phyloP scores from a whole-genome alignment of 495 filamentous ascomycete species.

The Cudoniella acicularis region DNA sequence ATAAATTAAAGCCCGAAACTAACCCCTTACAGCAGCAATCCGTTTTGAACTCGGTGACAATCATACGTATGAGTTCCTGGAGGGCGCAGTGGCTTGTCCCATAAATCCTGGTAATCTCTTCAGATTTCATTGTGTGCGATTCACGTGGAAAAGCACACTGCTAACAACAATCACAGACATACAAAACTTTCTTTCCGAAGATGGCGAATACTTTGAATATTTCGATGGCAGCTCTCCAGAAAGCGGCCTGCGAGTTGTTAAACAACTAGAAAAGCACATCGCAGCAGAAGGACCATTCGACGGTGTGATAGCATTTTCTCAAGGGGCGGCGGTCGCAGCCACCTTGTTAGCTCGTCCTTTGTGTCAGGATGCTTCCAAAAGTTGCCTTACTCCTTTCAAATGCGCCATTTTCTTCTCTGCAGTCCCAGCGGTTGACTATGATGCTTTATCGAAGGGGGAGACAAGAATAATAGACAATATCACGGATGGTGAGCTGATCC shows the following conservation, averaged over 20 bases:
- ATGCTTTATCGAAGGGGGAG: neutral
- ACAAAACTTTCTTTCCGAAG: no score
- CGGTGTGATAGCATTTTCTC: conserved; percentile 9
- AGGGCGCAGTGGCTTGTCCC: neutral
- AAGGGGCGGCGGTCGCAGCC: neutral
- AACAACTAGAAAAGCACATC: conserved; percentile 6
- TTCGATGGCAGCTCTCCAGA: neutral
- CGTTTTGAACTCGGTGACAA: neutral
- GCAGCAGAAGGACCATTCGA: conserved; percentile 14
- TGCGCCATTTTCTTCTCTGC: neutral
- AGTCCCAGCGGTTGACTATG: neutral
- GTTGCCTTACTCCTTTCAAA: neutral
- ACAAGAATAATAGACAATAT: neutral
- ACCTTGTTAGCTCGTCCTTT: neutral
- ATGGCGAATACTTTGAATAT: neutral
- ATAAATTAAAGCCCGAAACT: neutral
- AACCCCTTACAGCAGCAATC: neutral
- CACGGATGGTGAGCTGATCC: neutral
- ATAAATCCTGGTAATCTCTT: neutral
- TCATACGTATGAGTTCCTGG: neutral
- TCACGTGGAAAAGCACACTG: no score
- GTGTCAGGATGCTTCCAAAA: neutral
- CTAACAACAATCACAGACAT: no score
- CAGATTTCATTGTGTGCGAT: no score
- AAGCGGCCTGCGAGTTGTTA: neutral